A percentile compares a stretch with the other conserved stretches of the same genome.
Conservation (phyloP, 495 filamentous ascomycete species). For the Penicillium canescens region DNA sequence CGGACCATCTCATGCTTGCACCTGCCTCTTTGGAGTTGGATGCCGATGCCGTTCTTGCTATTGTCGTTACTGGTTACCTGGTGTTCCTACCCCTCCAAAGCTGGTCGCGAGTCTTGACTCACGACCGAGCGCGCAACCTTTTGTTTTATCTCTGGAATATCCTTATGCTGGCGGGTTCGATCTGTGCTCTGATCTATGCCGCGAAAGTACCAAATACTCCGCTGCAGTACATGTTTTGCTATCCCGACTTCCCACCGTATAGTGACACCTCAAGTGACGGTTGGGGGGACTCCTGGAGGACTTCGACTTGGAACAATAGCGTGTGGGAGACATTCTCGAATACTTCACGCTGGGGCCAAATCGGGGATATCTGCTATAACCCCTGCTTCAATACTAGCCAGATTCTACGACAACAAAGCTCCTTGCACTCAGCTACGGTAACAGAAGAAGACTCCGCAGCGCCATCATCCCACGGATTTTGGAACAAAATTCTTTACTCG, state of each 20-base stretch:
- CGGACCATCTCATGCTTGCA: slow-evolving; percentile 15
- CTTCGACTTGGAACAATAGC: slow-evolving; percentile 31
- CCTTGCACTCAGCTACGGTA: slow-evolving; percentile 16
- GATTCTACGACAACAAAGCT: slow-evolving; percentile 20
- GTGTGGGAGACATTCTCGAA: slow-evolving; percentile 32
- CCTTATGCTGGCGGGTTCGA: slow-evolving; percentile 33
- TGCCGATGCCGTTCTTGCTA: slow-evolving; percentile 35
- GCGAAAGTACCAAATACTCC: slow-evolving; percentile 14
- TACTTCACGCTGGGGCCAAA: slow-evolving; percentile 14
- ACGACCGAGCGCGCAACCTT: slow-evolving; percentile 25
- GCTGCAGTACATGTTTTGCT: slow-evolving; percentile 36
- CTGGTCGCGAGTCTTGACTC: slow-evolving; percentile 31
- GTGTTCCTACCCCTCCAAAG: slow-evolving; percentile 38
- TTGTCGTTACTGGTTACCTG: slow-evolving; percentile 39
- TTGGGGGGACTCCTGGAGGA: slow-evolving; percentile 25
- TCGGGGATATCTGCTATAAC: slow-evolving; percentile 32
- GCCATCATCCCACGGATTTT: slow-evolving; percentile 10
- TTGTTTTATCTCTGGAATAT: slow-evolving; percentile 34
- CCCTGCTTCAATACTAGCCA: slow-evolving; percentile 37
- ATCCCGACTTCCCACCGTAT: slow-evolving; percentile 24
- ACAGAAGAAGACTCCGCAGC: slow-evolving; percentile 1
- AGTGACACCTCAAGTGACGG: slow-evolving; percentile 26
- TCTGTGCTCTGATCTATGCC: slow-evolving; percentile 29
- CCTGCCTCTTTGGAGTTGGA: slow-evolving; percentile 35
- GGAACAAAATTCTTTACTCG: slow-evolving; percentile 26